Percentiles rank a stretch among this genome's conserved stretches.
phyloP scores from a whole-genome alignment of 768 basidiomycete genomes.

The Suillus plorans region DNA sequence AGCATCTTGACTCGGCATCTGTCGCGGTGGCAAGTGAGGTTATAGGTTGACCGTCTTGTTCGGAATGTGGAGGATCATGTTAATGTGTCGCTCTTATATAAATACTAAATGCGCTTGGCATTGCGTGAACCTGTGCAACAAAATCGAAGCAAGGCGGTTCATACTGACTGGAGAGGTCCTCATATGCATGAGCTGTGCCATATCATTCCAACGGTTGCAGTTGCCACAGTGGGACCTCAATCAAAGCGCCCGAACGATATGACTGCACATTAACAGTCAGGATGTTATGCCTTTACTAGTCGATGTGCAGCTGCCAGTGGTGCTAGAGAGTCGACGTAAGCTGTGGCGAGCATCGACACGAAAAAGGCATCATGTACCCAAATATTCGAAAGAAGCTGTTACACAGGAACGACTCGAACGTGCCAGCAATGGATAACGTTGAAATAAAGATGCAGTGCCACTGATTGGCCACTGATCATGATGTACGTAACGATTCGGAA shows the following conservation, averaged over 20 bases:
- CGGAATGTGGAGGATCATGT: neutral
- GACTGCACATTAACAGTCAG: neutral
- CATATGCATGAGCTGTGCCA: neutral
- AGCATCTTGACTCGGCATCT: neutral
- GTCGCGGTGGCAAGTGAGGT: neutral
- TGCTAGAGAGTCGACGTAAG: neutral
- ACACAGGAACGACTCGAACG: no score
- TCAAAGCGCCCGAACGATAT: neutral
- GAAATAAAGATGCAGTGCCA: neutral
- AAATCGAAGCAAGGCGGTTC: neutral
- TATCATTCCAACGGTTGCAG: neutral
- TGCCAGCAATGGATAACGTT: neutral
- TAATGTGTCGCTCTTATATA: neutral
- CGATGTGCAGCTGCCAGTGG: neutral
- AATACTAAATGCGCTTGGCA: neutral
- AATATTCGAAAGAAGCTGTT: neutral
- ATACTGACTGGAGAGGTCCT: neutral
- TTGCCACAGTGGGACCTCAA: neutral
- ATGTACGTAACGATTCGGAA: neutral
- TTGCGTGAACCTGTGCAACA: neutral
- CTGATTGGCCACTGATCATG: neutral
- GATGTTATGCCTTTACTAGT: neutral
- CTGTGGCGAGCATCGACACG: neutral
- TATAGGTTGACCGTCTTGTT: neutral
- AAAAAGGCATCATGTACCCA: neutral